Evolutionary conservation across 2,329 filamentous ascomycete species (phyloP), one percentile per base, ranked within the genome.

Genomic region (Moelleriella libera): DNA sequence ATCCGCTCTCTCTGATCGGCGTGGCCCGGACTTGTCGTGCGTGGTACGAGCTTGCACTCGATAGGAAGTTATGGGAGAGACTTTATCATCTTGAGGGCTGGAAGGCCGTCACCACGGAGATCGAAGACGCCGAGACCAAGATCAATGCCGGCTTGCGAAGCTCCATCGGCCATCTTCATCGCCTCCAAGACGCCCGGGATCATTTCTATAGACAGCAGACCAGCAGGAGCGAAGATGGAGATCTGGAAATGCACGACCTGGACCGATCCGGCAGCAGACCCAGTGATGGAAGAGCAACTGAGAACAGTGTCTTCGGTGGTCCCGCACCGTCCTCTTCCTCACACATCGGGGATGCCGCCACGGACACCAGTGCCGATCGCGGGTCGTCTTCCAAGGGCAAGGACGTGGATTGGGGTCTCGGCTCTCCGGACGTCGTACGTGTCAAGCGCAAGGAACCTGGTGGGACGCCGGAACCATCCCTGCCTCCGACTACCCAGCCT

Each of bases 61-160:
- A 98, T 63, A 79, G 85, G 34, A 83, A 85, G 51, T 68, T 97
- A 30, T 98, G 92, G 92, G 83, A 87, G 60, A 74, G 79, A 11
- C 67, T 94, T 11, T 98, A 94, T 64, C 75, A 82, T 37, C 67
- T 81, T 6, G 89, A 97, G 66, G 92, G 92, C 5, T 98, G 92
- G 86, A 80, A 80, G 53, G 76, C 84, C 6, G 73, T 89, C 52
- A 65, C 68, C 6, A 65, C 70, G 8, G 84, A 88, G 54, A 78
- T 94, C 30, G 67, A 69, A 41, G 65, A 69, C 2, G 88, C 80
- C 53, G 86, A 94, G 61, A 71, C 75, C 42, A 70, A 70, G 41
- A 66, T 75, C 54, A 79, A 76, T 56, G 64, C 68, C 28, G 65
- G 63, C 12, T 52, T 66, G 29, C 60, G 62, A 21, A 58, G 58